Percentiles rank a stretch among this genome's conserved stretches.
phyloP scores from a whole-genome alignment of 2,329 filamentous ascomycete species.

The Cercospora sp. region DNA sequence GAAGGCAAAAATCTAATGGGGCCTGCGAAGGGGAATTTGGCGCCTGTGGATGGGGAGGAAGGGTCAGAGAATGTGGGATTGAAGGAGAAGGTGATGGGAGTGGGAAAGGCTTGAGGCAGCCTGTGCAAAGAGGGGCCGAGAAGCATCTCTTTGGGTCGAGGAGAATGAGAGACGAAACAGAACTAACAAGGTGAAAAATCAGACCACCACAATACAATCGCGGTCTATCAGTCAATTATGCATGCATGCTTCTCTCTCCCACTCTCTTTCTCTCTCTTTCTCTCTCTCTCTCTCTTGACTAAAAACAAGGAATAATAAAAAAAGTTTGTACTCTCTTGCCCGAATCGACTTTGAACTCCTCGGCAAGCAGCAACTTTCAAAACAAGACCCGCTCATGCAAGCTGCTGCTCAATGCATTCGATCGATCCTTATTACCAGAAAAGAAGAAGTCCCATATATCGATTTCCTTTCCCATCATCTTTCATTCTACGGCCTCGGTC shows the following conservation, averaged over 20 bases:
- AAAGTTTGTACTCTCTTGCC: not conserved
- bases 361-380: not conserved
- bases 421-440: slow-evolving; percentile 3
- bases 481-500: not conserved
- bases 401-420: slow-evolving; percentile 1
- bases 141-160: no score
- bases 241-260: not conserved
- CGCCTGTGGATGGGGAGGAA: not conserved
- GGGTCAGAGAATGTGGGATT: not conserved
- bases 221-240: not conserved
- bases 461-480: not conserved
- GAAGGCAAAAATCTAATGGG: slow-evolving; percentile 47
- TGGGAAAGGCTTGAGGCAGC: not conserved
- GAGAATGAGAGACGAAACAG: not conserved
- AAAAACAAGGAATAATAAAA: not conserved
- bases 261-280: not conserved
- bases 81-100: not conserved
- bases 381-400: slow-evolving; percentile 2
- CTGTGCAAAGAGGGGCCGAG: no score
- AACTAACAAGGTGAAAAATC: not conserved
- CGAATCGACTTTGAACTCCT: not conserved
- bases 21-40: slow-evolving; percentile 32
- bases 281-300: not conserved
- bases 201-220: not conserved
- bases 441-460: not conserved